Evolutionary conservation across 768 basidiomycete species (phyloP).

Genomic region (Suillus subalutaceus): DNA sequence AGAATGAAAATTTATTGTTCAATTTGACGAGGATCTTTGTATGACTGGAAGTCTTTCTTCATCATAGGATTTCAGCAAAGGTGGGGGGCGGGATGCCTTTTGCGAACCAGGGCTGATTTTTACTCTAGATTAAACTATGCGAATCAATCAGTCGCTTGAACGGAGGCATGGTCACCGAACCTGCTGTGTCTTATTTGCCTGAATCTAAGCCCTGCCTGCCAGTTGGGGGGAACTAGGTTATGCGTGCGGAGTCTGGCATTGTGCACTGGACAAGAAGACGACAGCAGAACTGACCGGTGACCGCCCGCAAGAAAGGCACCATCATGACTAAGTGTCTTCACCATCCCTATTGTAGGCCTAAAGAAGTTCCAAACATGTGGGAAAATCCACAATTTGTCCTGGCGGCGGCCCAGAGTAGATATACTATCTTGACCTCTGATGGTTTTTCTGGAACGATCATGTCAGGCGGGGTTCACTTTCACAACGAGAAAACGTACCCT

Average conservation of each 20-base stretch:
- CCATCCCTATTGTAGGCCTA: background rate
- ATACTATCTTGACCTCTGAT: background rate
- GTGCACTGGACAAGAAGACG: background rate
- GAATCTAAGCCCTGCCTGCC: background rate
- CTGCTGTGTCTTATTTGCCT: no score
- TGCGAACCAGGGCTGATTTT: background rate
- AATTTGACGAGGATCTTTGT: background rate
- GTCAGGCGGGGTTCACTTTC: background rate
- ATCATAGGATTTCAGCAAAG: background rate
- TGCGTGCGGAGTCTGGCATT: background rate
- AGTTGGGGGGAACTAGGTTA: background rate
- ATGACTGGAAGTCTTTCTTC: background rate
- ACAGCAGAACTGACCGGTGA: background rate
- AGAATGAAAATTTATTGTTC: background rate
- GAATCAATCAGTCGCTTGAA: background rate
- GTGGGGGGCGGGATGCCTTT: background rate
- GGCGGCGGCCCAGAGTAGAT: background rate
- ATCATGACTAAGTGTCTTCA: background rate
- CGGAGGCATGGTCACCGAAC: background rate
- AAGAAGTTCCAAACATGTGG: background rate
- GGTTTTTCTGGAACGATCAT: background rate
- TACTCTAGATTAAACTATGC: background rate
- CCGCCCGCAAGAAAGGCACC: background rate
- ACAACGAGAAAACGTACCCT: background rate
- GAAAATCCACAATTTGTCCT: background rate